A percentile compares a stretch with the other conserved stretches of the same genome.
Conservation (phyloP, 2,329 filamentous ascomycete genomes). For the Penicillium sumatraense region DNA sequence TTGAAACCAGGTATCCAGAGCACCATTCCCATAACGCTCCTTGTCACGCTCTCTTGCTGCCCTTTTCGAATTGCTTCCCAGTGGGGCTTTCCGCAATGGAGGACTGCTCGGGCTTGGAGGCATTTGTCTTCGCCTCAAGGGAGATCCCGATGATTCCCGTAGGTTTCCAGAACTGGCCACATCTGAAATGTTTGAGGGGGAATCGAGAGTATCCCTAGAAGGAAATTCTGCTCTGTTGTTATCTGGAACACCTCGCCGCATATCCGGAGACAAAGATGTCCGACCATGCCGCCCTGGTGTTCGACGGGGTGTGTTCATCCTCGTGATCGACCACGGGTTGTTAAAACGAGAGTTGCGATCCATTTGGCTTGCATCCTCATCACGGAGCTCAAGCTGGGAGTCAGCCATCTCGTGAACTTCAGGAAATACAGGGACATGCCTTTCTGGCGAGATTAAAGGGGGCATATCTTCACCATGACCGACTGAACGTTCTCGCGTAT, state of each 20-base stretch:
- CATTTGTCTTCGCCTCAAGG: slow-evolving; percentile 2
- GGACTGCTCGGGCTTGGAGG: neutral
- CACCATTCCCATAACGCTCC: slow-evolving; percentile 27
- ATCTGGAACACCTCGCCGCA: neutral
- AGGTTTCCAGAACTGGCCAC: slow-evolving; percentile 3
- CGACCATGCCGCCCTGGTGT: slow-evolving; percentile 8
- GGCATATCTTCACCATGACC: neutral
- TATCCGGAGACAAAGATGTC: neutral
- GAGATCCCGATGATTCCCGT: slow-evolving; percentile 10
- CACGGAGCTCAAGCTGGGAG: neutral
- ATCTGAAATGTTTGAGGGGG: slow-evolving; percentile 2
- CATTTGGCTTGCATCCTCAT: neutral
- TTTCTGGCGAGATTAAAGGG: neutral
- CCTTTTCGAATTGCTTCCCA: neutral
- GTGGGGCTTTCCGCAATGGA: neutral
- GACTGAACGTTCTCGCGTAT: neutral
- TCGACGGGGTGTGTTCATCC: slow-evolving; percentile 18
- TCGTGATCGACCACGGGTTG: slow-evolving; percentile 22
- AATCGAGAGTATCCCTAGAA: neutral
- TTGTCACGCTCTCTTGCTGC: slow-evolving; percentile 19
- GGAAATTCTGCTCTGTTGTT: neutral
- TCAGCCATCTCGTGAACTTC: neutral
- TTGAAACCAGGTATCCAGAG: slow-evolving; percentile 28
- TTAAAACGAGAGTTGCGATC: neutral
- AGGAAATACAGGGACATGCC: neutral